Evolutionary conservation across 2,329 filamentous ascomycete species (phyloP), one percentile per base, ranked within the genome.

Genomic region (Ascosphaera apis): DNA sequence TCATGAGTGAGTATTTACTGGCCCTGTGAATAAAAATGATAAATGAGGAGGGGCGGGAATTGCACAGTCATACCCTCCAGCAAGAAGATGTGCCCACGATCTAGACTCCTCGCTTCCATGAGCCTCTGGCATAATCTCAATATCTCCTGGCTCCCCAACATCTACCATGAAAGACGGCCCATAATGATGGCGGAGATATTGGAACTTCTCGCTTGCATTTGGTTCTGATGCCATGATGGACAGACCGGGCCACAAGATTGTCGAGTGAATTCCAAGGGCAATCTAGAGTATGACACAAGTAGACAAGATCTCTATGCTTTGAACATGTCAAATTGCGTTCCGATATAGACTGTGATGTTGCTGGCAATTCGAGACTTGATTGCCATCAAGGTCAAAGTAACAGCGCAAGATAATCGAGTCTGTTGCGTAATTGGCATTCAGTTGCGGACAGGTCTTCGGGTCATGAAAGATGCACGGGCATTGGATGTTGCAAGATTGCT

Each of bases 21-120:
- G 31, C 8, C 23, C 27, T n/a, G 33, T 13, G 34, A 17, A 21
- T 25, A 21, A 32, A 9, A 31, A 16, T 40, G 39, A 36, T 39
- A 43, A 40, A 31, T 36, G 31, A 42, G 32, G 21, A 34, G 12
- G n/a, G 39, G 5, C 15, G 35, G 25, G 18, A 27, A 28, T 27
- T 16, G 36, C 34, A 35, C 28, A 21, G 40, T 61, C 69, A 48
- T 67, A 91, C 82, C 74, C 84, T 65, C 84, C 84, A 37, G 84
- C 84, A 39, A 92, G 68, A 49, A 93, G 76, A 62, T 92, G 83
- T 41, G 83, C 79, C 78, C 82, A 91, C 54, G 82, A 83, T 55
- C 83, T 84, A 47, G 53, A 59, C 51, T 53, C 59, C 13, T 73
- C 53, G 40, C 54, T 43, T 28, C 42, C 39, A 25, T 11, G 5